Percentiles rank a stretch among this genome's conserved stretches.
Evolutionary conservation across 345 rosid species (phyloP).

Genomic region (Punica granatum): DNA sequence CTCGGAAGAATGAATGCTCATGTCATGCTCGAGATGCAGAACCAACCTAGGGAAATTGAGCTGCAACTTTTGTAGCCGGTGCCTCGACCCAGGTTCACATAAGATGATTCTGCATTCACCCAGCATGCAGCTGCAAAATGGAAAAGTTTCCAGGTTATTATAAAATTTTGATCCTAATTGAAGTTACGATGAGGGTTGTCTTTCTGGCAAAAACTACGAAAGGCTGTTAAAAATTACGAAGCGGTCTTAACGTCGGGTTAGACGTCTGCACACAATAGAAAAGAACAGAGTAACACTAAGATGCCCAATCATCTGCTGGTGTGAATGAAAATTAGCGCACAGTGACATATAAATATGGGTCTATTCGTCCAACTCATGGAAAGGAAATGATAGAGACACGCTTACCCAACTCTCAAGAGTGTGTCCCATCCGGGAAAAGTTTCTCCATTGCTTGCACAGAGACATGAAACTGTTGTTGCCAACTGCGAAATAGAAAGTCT

Average conservation of each 20-base stretch:
- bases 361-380: neutral
- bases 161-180: neutral
- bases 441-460: slow-evolving; percentile 76
- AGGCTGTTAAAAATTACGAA: slow-evolving; percentile 1
- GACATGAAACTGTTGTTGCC: slow-evolving; percentile 51
- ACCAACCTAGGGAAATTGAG: slow-evolving; percentile 85
- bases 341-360: too few species aligned
- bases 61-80: slow-evolving; percentile 86
- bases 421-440: slow-evolving; percentile 91
- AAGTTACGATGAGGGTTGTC: neutral
- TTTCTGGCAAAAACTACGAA: neutral
- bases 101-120: slow-evolving; percentile 86
- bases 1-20: neutral
- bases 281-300: too few species aligned
- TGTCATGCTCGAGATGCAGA: neutral
- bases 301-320: too few species aligned
- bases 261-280: neutral
- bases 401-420: slow-evolving; percentile 70
- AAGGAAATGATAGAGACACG: slow-evolving; percentile 2
- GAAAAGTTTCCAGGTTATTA: neutral
- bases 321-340: too few species aligned
- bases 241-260: neutral
- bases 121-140: slow-evolving; percentile 64
- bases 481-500: slow-evolving; percentile 31
- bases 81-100: slow-evolving; percentile 78